These are phyloP conservation scores for Aspergillus indologenus DNA, from an alignment of 495 filamentous ascomycete genomes.

Conservation along the genomic window DNA sequence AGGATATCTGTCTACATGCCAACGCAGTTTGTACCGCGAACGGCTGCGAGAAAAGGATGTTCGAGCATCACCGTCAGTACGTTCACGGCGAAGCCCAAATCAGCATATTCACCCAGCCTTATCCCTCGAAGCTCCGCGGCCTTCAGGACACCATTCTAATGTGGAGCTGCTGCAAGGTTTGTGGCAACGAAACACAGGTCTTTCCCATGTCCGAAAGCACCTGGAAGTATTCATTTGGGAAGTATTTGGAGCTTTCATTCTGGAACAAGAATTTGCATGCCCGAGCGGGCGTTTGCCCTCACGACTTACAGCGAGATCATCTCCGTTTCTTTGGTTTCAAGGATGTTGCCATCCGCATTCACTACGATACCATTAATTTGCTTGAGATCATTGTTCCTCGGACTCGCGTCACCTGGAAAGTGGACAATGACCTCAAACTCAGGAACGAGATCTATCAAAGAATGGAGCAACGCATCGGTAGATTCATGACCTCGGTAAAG, in stretches of 20 bases:
- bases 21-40: conserved; percentile 73
- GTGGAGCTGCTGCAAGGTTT: conserved; percentile 96
- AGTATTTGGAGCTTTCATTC: conserved; percentile 94
- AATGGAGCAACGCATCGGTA: conserved; percentile 73
- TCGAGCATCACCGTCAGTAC: conserved; percentile 93
- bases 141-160: conserved; percentile 82
- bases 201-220: conserved; percentile 92
- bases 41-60: conserved; percentile 84
- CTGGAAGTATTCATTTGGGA: conserved; percentile 98
- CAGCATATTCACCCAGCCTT: conserved; percentile 79
- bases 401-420: conserved; percentile 91
- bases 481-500: conserved; percentile 84
- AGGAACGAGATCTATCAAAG: conserved; percentile 88
- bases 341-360: conserved; percentile 79
- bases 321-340: conserved; percentile 88
- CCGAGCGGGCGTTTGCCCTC: conserved; percentile 78
- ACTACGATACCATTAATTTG: conserved; percentile 86
- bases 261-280: conserved; percentile 84
- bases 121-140: conserved; percentile 65
- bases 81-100: conserved; percentile 95
- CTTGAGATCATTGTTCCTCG: conserved; percentile 95
- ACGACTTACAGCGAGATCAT: conserved; percentile 90
- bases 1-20: conserved; percentile 77
- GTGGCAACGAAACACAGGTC: conserved; percentile 82
- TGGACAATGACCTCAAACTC: conserved; percentile 83